Evolutionary conservation across 176 grass and related monocot genomes (phyloP).

Genomic region (Oryza punctata): DNA sequence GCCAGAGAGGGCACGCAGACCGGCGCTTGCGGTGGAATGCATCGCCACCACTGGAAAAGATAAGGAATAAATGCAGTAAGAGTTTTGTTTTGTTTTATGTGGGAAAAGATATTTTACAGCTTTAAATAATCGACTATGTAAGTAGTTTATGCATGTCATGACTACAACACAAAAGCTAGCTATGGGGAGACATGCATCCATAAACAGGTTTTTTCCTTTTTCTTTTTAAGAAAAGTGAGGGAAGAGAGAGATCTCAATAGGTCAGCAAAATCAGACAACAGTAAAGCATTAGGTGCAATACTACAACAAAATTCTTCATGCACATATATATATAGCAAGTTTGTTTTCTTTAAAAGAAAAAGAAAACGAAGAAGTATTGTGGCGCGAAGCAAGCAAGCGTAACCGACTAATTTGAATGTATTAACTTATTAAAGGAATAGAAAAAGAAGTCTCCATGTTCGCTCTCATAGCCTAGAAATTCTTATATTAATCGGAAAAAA

Average conservation of each 20-base stretch:
- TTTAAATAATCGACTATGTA: not conserved
- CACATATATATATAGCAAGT: not conserved
- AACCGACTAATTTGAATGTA: slow-evolving; percentile 16
- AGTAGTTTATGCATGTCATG: not conserved
- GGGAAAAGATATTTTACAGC: not conserved
- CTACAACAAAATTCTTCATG: too few species aligned
- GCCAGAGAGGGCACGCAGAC: not conserved
- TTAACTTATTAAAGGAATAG: too few species aligned
- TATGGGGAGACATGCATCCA: not conserved
- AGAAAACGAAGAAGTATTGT: too few species aligned
- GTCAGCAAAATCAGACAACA: not conserved
- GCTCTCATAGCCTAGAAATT: too few species aligned
- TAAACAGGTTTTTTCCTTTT: too few species aligned
- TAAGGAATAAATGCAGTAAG: not conserved
- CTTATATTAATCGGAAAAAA: too few species aligned
- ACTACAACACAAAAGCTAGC: not conserved
- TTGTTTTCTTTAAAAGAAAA: not conserved
- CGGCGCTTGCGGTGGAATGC: not conserved
- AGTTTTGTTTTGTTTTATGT: not conserved
- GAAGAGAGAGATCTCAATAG: not conserved
- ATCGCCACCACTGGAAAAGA: slow-evolving; percentile 25
- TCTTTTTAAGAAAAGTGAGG: not conserved
- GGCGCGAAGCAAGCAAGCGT: not conserved
- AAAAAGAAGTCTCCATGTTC: too few species aligned
- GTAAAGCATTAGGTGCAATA: too few species aligned